Evolutionary conservation across 2,329 filamentous ascomycete species (phyloP).

Genomic region (Penicillium glabrum): DNA sequence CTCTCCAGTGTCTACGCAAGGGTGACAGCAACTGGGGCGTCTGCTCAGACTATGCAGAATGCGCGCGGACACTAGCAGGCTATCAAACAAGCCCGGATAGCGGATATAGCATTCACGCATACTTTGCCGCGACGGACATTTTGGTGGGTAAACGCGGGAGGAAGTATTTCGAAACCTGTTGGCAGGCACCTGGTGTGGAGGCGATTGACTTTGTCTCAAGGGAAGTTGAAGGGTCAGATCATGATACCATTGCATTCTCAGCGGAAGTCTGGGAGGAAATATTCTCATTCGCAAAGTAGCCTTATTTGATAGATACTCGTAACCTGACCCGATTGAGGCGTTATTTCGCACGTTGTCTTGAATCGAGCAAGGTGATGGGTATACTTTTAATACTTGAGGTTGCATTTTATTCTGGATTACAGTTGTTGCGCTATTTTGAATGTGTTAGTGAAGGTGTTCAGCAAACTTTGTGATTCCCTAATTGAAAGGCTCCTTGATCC

Average conservation of each 20-base stretch:
- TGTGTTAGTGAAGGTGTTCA: no score
- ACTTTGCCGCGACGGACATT: slow-evolving; percentile 42
- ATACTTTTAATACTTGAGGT: no score
- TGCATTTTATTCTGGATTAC: no score
- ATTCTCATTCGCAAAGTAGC: not conserved
- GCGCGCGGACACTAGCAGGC: slow-evolving; percentile 15
- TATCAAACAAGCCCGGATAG: not conserved
- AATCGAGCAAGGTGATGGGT: no score
- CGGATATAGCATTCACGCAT: slow-evolving; percentile 23
- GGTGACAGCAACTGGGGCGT: slow-evolving; percentile 32
- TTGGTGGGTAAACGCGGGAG: slow-evolving; percentile 46
- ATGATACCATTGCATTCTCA: not conserved
- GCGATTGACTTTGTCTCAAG: slow-evolving; percentile 31
- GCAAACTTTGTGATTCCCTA: no score
- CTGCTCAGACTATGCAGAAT: slow-evolving; percentile 36
- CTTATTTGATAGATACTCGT: no score
- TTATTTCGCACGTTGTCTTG: no score
- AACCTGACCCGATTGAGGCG: no score
- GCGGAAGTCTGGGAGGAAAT: not conserved
- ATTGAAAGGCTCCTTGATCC: no score
- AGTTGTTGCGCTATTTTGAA: no score
- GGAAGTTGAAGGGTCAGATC: slow-evolving; percentile 20
- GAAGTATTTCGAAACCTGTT: slow-evolving; percentile 46
- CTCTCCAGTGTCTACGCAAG: slow-evolving; percentile 38
- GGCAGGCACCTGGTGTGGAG: slow-evolving; percentile 23